Conservation (phyloP, 805 yeast species). For the Starmerella geochares region DNA sequence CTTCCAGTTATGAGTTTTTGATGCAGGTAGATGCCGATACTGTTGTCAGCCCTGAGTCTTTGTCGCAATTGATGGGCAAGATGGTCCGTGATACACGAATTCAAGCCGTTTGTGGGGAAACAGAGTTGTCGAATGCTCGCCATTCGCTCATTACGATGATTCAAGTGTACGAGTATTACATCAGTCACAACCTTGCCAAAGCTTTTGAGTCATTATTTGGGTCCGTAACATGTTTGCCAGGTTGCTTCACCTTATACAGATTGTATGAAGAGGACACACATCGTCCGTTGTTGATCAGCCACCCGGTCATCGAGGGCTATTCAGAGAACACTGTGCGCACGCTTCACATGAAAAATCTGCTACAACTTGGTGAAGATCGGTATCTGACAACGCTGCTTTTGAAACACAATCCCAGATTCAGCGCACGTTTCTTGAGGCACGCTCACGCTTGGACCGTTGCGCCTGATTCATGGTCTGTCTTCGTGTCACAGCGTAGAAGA, state of each 20-base stretch:
- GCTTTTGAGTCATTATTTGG: slow-evolving; percentile 56
- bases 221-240: slow-evolving; percentile 56
- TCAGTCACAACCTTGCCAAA: slow-evolving; percentile 53
- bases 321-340: slow-evolving; percentile 48
- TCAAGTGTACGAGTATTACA: slow-evolving; percentile 55
- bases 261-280: slow-evolving; percentile 46
- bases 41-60: slow-evolving; percentile 44
- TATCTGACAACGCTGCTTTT: slow-evolving; percentile 48
- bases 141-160: slow-evolving; percentile 48
- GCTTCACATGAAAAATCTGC: slow-evolving; percentile 49
- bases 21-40: slow-evolving; percentile 61
- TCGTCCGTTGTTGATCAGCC: slow-evolving; percentile 51
- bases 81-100: slow-evolving; percentile 46
- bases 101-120: slow-evolving; percentile 56
- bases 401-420: slow-evolving; percentile 46
- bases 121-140: slow-evolving; percentile 45
- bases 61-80: slow-evolving; percentile 47
- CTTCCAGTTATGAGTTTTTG: slow-evolving; percentile 45
- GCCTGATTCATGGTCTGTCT: slow-evolving; percentile 47
- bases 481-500: slow-evolving; percentile 55
- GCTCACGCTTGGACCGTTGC: slow-evolving; percentile 53
- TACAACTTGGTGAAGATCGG: slow-evolving; percentile 55
- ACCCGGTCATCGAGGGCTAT: slow-evolving; percentile 48
- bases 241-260: slow-evolving; percentile 52
- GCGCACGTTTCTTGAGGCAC: slow-evolving; percentile 46